Percentiles rank a stretch among this genome's conserved stretches.
These are phyloP conservation scores for Fusarium miscanthi DNA, from an alignment of 2,329 filamentous ascomycete genomes.

Conservation along the genomic window DNA sequence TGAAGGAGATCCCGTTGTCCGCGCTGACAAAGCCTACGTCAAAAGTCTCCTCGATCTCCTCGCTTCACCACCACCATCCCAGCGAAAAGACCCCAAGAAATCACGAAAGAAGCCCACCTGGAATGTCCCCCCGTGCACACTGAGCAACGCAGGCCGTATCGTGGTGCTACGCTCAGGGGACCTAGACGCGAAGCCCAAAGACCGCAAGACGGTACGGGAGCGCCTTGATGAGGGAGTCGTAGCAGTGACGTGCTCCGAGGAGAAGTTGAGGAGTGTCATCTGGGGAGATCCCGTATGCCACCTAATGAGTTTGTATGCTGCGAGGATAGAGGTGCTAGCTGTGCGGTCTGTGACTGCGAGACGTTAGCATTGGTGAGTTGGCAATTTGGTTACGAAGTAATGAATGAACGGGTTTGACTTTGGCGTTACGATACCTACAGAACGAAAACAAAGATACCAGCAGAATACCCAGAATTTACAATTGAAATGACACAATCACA, in stretches of 20 bases:
- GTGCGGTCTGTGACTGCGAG: conserved; percentile 61
- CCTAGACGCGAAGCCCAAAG: conserved; percentile 50
- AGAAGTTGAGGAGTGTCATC: conserved; percentile 74
- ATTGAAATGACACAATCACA: conserved; percentile 1
- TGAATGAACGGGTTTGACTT: conserved; percentile 3
- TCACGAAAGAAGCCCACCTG: conserved; percentile 59
- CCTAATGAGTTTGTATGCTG: conserved; percentile 81
- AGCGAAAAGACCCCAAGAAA: conserved; percentile 24
- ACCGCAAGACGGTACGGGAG: conserved; percentile 62
- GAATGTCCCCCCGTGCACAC: conserved; percentile 72
- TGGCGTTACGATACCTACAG: conserved; percentile 30
- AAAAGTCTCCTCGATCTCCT: conserved; percentile 78
- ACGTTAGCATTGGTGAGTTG: conserved; percentile 1
- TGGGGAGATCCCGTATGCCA: conserved; percentile 88
- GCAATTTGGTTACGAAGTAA: conserved; percentile 13
- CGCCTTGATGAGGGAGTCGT: conserved; percentile 70
- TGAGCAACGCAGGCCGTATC: conserved; percentile 77
- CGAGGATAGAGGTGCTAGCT: conserved; percentile 76
- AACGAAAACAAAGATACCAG: conserved; percentile 21
- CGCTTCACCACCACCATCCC: conserved; percentile 61
- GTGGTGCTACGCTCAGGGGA: conserved; percentile 71
- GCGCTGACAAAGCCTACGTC: conserved; percentile 82
- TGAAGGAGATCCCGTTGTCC: conserved; percentile 83
- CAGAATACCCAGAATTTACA: conserved; percentile 14
- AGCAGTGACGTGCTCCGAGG: conserved; percentile 75